phyloP scores from a whole-genome alignment of 202 grass and related monocot species.

The Panicum virgatum region DNA sequence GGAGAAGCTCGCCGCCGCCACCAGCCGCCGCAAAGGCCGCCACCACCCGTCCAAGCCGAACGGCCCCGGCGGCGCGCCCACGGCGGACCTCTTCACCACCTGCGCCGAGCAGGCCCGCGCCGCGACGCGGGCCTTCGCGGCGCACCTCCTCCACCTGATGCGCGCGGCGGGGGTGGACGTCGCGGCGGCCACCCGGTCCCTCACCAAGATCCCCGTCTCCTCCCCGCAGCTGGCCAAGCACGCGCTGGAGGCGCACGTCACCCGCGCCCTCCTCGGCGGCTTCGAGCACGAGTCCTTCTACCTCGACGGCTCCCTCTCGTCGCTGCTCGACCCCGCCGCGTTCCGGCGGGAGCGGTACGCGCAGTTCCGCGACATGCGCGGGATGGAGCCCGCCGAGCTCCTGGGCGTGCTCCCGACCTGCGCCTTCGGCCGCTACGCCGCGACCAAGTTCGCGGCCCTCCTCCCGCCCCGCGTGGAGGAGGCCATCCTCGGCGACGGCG shows the following conservation, averaged over 20 bases:
- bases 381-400: conserved; percentile 88
- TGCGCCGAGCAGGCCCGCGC: conserved; percentile 67
- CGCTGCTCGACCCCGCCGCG: conserved; percentile 77
- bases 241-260: conserved; percentile 81
- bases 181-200: conserved; percentile 60
- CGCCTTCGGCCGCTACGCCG: conserved; percentile 78
- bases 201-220: conserved; percentile 42
- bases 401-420: conserved; percentile 85
- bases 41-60: conserved; percentile 38
- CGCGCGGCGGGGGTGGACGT: conserved; percentile 64
- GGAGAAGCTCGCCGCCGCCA: conserved; percentile 60
- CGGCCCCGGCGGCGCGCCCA: conserved; percentile 29
- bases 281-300: conserved; percentile 99
- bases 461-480: conserved; percentile 65
- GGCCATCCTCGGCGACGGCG: conserved; percentile 59
- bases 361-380: conserved; percentile 90
- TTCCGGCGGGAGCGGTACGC: conserved; percentile 69
- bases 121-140: conserved; percentile 66
- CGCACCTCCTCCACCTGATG: conserved; percentile 67
- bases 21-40: conserved; percentile 25
- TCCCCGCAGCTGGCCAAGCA: conserved; percentile 68
- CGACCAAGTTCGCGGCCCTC: conserved; percentile 57
- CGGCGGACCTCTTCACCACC: conserved; percentile 68
- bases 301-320: conserved; percentile 90
- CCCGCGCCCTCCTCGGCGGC: conserved; percentile 62